These are phyloP conservation scores for Vigna angularis DNA, from an alignment of 306 rosid species.

Conservation along the genomic window DNA sequence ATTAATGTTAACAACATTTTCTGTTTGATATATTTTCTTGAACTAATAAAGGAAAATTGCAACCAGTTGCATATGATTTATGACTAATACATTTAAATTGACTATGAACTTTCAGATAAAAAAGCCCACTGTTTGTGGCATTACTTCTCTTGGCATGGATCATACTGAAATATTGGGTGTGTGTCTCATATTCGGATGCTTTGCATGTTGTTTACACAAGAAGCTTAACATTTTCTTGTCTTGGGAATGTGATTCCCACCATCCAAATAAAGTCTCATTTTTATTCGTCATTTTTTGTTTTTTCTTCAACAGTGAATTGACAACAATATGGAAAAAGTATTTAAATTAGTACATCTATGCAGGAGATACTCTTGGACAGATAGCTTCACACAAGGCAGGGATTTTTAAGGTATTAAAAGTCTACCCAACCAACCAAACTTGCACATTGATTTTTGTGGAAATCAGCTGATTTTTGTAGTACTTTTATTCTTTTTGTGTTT, in stretches of 20 bases:
- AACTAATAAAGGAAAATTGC: slow-evolving; percentile 8
- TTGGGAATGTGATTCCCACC: slow-evolving; percentile 28
- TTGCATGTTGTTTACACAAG: slow-evolving; percentile 36
- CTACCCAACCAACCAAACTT: slow-evolving; percentile 39
- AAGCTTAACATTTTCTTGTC: slow-evolving; percentile 9
- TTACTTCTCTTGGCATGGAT: slow-evolving; percentile 83
- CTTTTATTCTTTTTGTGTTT: slow-evolving; percentile 48
- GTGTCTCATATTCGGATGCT: slow-evolving; percentile 36
- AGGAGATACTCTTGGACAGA: slow-evolving; percentile 71
- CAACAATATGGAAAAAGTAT: slow-evolving; percentile 8
- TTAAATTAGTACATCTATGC: slow-evolving; percentile 34
- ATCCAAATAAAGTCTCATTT: slow-evolving; percentile 31
- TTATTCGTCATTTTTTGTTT: slow-evolving; percentile 9
- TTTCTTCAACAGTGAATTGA: slow-evolving; percentile 23
- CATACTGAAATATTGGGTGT: slow-evolving; percentile 71
- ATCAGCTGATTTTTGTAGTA: slow-evolving; percentile 39
- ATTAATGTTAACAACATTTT: slow-evolving; percentile 5
- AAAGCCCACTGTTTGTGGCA: slow-evolving; percentile 78
- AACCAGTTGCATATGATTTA: background rate
- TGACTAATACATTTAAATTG: slow-evolving; percentile 28
- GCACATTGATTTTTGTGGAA: slow-evolving; percentile 37
- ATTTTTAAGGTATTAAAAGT: slow-evolving; percentile 68
- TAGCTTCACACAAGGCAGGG: slow-evolving; percentile 85
- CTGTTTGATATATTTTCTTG: slow-evolving; percentile 14
- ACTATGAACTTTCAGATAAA: slow-evolving; percentile 60